Percentiles rank a stretch among this genome's conserved stretches.
Conservation (phyloP, 331 rosid genomes). For the Malus hybrid region DNA sequence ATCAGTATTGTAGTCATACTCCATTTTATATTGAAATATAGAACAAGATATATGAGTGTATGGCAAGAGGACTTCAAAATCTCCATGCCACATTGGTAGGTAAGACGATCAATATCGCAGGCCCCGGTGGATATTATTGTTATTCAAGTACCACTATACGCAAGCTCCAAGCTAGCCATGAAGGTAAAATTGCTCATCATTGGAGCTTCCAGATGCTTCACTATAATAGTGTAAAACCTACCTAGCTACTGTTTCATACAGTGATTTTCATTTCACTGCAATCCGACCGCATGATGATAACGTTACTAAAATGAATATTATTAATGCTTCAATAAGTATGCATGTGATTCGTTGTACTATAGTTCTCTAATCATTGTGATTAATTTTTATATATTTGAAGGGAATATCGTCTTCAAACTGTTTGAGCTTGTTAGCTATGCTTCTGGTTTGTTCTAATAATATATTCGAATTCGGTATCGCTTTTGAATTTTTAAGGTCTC, state of each 20-base stretch:
- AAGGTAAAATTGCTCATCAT: background rate
- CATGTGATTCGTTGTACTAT: no score
- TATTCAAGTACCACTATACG: background rate
- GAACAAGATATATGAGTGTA: background rate
- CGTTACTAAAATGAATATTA: background rate
- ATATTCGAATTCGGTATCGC: no score
- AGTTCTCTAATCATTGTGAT: no score
- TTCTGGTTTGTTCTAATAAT: no score
- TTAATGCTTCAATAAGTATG: no score
- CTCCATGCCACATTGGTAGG: background rate
- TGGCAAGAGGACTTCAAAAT: background rate
- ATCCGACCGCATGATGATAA: background rate
- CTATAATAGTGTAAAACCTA: background rate
- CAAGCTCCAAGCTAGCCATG: background rate
- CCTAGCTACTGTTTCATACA: background rate
- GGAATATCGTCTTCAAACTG: no score
- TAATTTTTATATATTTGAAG: no score
- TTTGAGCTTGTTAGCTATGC: no score
- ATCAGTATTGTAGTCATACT: background rate
- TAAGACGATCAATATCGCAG: background rate
- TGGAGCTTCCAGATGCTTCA: background rate
- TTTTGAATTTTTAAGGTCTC: no score
- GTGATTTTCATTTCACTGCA: background rate
- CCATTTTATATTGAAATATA: background rate
- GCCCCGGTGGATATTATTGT: background rate